These are phyloP conservation scores for Fraxinus baroniana DNA, from an alignment of 305 asterid genomes.

Conservation along the genomic window DNA sequence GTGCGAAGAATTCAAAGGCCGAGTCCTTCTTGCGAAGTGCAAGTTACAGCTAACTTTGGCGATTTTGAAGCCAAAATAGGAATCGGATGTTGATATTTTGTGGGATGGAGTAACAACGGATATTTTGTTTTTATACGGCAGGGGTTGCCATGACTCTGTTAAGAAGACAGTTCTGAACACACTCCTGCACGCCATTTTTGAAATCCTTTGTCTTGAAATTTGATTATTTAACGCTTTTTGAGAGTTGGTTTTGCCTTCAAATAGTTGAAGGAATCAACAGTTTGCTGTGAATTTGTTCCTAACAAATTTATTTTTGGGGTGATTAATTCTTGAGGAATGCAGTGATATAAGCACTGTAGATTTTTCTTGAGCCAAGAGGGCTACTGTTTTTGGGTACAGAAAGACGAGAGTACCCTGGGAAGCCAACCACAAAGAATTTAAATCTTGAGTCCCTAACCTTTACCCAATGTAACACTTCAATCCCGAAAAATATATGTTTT, in stretches of 20 bases:
- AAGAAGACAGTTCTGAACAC: conserved; percentile 50
- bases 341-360: conserved; percentile 6
- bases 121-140: conserved; percentile 29
- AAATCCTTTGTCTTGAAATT: conserved; percentile 3
- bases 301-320: neutral
- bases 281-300: neutral
- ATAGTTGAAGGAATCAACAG: neutral
- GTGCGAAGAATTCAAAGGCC: conserved; percentile 41
- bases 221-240: conserved; percentile 4
- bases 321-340: conserved; percentile 6
- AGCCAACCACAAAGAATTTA: neutral
- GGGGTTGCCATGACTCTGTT: conserved; percentile 55
- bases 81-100: conserved; percentile 24
- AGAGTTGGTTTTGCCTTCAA: conserved; percentile 1
- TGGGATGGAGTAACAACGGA: conserved; percentile 31
- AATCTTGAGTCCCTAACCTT: neutral
- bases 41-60: conserved; percentile 29
- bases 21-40: conserved; percentile 29
- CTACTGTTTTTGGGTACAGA: neutral
- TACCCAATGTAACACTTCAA: neutral
- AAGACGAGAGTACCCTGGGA: neutral
- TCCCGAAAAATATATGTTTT: neutral
- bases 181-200: conserved; percentile 62
- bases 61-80: conserved; percentile 43
- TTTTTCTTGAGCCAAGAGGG: neutral